Percentiles rank a stretch among this genome's conserved stretches.
Evolutionary conservation across 2,329 filamentous ascomycete genomes (phyloP).

Genomic region (Fusarium phyllophilum): DNA sequence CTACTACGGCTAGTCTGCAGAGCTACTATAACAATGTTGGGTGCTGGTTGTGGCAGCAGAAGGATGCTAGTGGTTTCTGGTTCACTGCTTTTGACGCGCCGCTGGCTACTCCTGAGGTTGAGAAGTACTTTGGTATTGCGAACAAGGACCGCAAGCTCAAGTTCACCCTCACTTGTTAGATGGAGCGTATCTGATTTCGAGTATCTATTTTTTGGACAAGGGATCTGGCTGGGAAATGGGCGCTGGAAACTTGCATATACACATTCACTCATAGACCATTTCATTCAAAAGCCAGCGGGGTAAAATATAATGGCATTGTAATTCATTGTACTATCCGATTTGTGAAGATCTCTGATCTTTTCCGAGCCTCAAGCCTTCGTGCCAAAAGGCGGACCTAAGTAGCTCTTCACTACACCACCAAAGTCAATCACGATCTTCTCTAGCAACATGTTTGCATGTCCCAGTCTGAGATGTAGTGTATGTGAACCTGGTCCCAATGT

Average conservation of each 20-base stretch:
- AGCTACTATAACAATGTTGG: conserved; percentile 37
- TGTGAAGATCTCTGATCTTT: rapidly evolving
- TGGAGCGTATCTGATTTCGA: background rate
- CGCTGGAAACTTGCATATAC: background rate
- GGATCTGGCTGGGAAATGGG: background rate
- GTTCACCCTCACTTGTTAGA: conserved; percentile 36
- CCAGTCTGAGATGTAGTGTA: background rate
- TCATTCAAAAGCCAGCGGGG: background rate
- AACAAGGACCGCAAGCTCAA: conserved; percentile 39
- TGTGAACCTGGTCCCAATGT: background rate
- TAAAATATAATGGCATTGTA: background rate
- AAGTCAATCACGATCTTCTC: conserved; percentile 36
- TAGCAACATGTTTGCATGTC: conserved; percentile 29
- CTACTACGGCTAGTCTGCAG: conserved; percentile 24
- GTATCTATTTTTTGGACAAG: background rate
- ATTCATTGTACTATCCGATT: rapidly evolving
- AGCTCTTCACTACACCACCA: conserved; percentile 18
- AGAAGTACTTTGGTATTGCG: conserved; percentile 41
- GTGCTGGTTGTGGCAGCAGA: conserved; percentile 36
- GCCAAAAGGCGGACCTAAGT: conserved; percentile 25
- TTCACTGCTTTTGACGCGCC: conserved; percentile 40
- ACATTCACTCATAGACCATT: conserved; percentile 3
- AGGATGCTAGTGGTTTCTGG: conserved; percentile 36
- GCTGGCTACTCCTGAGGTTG: conserved; percentile 29
- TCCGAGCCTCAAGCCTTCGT: background rate